These are phyloP conservation scores for Bretschneidera sinensis DNA, from an alignment of 345 rosid species.

Conservation along the genomic window DNA sequence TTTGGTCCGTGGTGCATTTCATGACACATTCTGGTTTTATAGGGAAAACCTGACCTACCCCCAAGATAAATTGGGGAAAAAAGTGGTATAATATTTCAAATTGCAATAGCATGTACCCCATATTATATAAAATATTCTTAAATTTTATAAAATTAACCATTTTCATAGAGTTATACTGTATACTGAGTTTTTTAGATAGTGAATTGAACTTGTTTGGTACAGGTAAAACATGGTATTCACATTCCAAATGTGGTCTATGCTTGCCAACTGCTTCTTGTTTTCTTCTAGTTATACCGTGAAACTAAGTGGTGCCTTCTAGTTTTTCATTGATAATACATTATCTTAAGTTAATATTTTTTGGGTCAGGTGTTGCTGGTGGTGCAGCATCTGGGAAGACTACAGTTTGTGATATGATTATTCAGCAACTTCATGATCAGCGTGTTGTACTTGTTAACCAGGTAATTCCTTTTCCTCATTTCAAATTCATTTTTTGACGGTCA, in stretches of 20 bases:
- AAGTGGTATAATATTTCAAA: no score
- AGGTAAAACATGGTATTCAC: no score
- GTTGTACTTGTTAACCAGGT: conserved; percentile 97
- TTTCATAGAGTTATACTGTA: background rate
- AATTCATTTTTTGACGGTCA: background rate
- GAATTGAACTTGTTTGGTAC: background rate
- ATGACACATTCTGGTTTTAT: background rate
- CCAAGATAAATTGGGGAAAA: no score
- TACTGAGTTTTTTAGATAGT: no score
- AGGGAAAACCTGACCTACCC: no score
- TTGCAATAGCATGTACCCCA: background rate
- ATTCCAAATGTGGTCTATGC: background rate
- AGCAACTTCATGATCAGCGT: conserved; percentile 99
- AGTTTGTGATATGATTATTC: conserved; percentile 98
- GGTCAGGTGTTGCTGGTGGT: conserved; percentile 93
- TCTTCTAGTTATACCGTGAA: background rate
- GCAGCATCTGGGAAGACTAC: conserved; percentile 99
- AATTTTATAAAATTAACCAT: background rate
- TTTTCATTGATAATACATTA: background rate
- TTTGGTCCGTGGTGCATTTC: background rate
- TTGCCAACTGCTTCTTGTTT: background rate
- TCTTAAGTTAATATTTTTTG: background rate
- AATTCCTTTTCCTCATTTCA: conserved; percentile 9
- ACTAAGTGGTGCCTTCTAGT: background rate
- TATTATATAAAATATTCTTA: background rate